These are phyloP conservation scores for Ceratobasidium sp. DNA, from an alignment of 1,284 basidiomycete genomes.

Conservation along the genomic window DNA sequence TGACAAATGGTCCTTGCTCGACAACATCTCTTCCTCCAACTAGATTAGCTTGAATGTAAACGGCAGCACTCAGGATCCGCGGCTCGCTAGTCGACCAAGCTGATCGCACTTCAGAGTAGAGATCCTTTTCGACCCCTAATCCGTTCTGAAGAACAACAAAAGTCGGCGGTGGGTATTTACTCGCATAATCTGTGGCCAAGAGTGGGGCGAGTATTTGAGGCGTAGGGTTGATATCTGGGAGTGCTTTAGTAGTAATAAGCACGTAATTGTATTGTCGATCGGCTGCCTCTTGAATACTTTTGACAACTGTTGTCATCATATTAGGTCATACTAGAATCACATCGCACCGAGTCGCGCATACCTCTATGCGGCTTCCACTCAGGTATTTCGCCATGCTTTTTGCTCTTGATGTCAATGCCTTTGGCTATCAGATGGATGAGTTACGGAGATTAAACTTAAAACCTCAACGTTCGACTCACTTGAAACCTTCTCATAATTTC, in stretches of 20 bases:
- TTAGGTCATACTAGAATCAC: constrained; percentile 28
- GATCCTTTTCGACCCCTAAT: constrained; percentile 74
- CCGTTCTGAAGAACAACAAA: constrained; percentile 83
- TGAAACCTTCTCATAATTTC: constrained; percentile 71
- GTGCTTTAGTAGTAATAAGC: constrained; percentile 74
- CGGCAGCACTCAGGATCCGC: constrained; percentile 64
- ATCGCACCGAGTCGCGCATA: constrained; percentile 49
- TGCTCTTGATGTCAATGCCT: constrained; percentile 66
- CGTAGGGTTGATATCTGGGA: constrained; percentile 73
- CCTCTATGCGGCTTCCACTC: constrained; percentile 72
- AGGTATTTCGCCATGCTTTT: constrained; percentile 66
- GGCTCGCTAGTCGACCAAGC: constrained; percentile 51
- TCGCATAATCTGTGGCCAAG: constrained; percentile 63
- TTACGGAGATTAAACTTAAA: not conserved
- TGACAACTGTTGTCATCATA: constrained; percentile 64
- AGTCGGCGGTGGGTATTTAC: constrained; percentile 62
- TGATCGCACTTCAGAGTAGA: constrained; percentile 64
- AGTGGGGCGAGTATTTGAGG: constrained; percentile 68
- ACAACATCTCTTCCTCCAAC: constrained; percentile 59
- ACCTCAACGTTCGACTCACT: constrained; percentile 52
- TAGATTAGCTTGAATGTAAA: constrained; percentile 66
- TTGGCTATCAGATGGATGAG: not conserved
- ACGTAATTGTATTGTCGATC: constrained; percentile 73
- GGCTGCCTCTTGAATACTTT: constrained; percentile 66
- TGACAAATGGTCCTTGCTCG: constrained; percentile 64